Evolutionary conservation across 169 alveolate genomes (phyloP).

Genomic region (Plasmodium vivax): DNA sequence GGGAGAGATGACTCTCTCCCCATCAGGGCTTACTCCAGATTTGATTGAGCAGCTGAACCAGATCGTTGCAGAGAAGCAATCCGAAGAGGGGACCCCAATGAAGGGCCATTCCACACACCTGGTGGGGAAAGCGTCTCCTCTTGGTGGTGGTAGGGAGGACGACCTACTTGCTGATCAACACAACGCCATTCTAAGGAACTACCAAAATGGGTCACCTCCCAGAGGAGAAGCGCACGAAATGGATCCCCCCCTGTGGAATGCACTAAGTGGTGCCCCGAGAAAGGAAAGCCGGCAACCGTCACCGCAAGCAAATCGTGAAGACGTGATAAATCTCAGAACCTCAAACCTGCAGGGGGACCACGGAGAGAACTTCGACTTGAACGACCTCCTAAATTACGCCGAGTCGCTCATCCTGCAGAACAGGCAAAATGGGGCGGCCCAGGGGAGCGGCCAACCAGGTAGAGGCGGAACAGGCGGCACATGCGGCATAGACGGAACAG

Average conservation of each 20-base stretch:
- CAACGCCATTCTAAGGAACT: no score
- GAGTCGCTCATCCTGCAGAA: constrained; percentile 31
- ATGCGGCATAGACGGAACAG: neutral
- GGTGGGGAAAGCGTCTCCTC: neutral
- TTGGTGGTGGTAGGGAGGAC: neutral
- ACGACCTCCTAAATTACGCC: constrained; percentile 60
- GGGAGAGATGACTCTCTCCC: neutral
- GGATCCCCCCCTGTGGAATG: neutral
- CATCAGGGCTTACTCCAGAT: constrained; percentile 1
- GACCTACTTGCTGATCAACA: neutral
- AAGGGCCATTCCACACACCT: neutral
- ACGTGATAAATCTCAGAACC: neutral
- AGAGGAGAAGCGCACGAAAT: no score
- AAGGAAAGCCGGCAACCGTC: neutral
- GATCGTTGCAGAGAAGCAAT: neutral
- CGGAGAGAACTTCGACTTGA: neutral
- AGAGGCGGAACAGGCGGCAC: no score
- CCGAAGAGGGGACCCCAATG: neutral
- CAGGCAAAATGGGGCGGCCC: neutral
- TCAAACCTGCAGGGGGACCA: neutral
- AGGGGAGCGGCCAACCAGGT: neutral
- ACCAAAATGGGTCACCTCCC: no score
- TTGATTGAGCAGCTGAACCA: constrained; percentile 11
- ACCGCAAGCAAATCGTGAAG: neutral
- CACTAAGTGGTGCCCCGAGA: neutral